These are phyloP conservation scores for Sorghum bicolor DNA, from an alignment of 176 grass and related monocot genomes.

Conservation along the genomic window DNA sequence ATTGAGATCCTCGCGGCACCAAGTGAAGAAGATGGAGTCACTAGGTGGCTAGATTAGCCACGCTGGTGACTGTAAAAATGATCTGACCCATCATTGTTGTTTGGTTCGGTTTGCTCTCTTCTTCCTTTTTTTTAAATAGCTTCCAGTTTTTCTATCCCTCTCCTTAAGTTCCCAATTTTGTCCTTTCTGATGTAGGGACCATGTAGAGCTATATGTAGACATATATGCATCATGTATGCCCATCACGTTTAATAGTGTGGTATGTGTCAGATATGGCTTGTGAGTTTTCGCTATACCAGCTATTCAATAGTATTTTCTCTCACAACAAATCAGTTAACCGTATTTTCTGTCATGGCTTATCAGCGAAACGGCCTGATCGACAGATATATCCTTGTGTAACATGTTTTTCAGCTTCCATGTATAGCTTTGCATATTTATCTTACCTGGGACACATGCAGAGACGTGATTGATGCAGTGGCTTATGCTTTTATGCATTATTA, in stretches of 20 bases:
- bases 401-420: background rate
- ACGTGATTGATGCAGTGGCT: background rate
- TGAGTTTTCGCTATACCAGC: background rate
- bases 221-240: background rate
- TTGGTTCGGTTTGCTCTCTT: slow-evolving; percentile 14
- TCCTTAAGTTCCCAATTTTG: slow-evolving; percentile 1
- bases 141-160: background rate
- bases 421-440: background rate
- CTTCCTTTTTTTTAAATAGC: background rate
- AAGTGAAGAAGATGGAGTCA: slow-evolving; percentile 81
- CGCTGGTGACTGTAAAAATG: background rate
- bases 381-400: background rate
- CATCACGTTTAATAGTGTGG: background rate
- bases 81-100: background rate
- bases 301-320: background rate
- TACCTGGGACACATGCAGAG: background rate
- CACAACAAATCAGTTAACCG: too few relatives aligned
- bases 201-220: background rate
- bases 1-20: slow-evolving; percentile 77
- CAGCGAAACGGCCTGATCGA: background rate
- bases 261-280: background rate
- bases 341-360: too few relatives aligned
- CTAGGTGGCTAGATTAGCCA: slow-evolving; percentile 67
- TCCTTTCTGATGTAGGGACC: background rate
- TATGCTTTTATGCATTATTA: background rate